phyloP scores from a whole-genome alignment of 2,329 filamentous ascomycete species.

The Neoscytalidium dimidiatum region DNA sequence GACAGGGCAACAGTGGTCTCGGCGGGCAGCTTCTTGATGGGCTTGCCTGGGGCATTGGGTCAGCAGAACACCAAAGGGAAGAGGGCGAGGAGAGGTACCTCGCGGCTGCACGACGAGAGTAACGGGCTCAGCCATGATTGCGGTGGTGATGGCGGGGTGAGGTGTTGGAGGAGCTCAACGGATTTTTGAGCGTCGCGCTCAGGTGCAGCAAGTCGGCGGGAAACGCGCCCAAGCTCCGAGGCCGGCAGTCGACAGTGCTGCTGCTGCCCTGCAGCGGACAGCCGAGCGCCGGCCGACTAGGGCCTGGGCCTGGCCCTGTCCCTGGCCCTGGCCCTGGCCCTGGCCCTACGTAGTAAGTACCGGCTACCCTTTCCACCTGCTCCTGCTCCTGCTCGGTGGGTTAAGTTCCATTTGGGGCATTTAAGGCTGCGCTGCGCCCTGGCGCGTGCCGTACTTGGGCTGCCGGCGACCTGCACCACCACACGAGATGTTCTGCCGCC shows the following conservation, averaged over 20 bases:
- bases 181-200: not conserved
- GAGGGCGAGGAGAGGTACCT: constrained; percentile 33
- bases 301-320: no score
- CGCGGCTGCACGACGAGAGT: constrained; percentile 48
- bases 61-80: not conserved
- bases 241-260: no score
- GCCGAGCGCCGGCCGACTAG: no score
- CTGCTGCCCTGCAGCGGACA: no score
- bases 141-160: not conserved
- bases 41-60: constrained; percentile 53
- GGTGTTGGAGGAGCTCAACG: constrained; percentile 12
- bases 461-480: no score
- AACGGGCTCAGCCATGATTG: constrained; percentile 37
- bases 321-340: no score
- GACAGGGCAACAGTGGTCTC: constrained; percentile 54
- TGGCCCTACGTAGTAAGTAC: no score
- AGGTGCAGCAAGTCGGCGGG: not conserved
- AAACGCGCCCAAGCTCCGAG: constrained; percentile 4
- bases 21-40: constrained; percentile 62
- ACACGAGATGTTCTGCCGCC: not conserved
- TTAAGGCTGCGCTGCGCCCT: not conserved
- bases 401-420: not conserved
- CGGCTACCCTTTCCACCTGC: no score
- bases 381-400: no score
- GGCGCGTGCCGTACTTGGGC: no score